Conservation (phyloP, 2,329 filamentous ascomycete species). For the Apiospora saccharicola region DNA sequence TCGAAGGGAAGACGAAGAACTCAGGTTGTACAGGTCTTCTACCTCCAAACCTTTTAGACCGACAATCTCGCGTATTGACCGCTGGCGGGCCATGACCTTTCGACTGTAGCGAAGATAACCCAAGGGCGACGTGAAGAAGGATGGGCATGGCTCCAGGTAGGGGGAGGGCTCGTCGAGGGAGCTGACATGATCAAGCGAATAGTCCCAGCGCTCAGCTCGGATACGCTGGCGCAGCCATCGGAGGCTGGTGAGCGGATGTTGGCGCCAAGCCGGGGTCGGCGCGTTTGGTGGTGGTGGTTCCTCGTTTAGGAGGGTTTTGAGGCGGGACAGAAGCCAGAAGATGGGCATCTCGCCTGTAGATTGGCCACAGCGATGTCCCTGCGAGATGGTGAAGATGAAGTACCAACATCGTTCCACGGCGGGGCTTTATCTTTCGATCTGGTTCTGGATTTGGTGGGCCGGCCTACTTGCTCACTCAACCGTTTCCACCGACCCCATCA, state of each 20-base stretch:
- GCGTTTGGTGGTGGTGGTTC: neutral
- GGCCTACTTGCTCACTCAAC: neutral
- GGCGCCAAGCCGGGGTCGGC: neutral
- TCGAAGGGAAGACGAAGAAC: too few relatives aligned
- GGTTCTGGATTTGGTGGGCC: neutral
- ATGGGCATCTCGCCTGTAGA: neutral
- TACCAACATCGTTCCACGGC: neutral
- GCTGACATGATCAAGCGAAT: neutral
- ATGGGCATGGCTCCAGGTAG: neutral
- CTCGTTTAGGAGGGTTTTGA: neutral
- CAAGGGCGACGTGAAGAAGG: neutral
- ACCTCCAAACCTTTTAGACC: neutral
- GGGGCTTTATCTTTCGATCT: neutral
- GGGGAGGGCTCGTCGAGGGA: neutral
- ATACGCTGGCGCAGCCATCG: conserved; percentile 1
- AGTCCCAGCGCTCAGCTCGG: neutral
- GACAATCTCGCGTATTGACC: neutral
- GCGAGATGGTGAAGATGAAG: neutral
- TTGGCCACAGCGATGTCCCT: neutral
- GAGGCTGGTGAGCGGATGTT: neutral
- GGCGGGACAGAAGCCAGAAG: neutral
- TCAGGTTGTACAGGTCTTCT: neutral
- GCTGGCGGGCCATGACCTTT: neutral
- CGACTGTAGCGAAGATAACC: neutral
- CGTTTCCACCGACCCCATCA: neutral